Evolutionary conservation across 2,329 filamentous ascomycete species (phyloP).

Genomic region (Dryadomyces quercus-mongolicae): DNA sequence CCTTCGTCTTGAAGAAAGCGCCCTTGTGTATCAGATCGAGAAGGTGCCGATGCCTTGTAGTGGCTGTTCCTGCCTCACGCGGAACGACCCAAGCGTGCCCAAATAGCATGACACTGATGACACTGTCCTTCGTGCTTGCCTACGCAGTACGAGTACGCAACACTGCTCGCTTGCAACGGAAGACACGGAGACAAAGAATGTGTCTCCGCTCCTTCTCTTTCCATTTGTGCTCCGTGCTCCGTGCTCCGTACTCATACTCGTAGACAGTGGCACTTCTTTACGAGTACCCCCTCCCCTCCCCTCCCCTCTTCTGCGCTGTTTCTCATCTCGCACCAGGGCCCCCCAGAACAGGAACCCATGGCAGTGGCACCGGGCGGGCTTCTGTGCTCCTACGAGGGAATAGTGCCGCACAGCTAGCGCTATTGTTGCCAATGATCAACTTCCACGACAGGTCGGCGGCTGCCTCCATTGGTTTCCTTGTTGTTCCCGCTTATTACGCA

Average conservation of each 20-base stretch:
- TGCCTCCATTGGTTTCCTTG: not conserved
- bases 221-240: too few relatives aligned
- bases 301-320: not conserved
- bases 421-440: not conserved
- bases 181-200: too few relatives aligned
- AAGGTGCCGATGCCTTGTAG: not conserved
- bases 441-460: not conserved
- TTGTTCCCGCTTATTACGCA: not conserved
- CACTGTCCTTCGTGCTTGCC: too few relatives aligned
- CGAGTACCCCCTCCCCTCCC: not conserved
- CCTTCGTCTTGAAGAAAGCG: too few relatives aligned
- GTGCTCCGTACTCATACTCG: too few relatives aligned
- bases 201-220: too few relatives aligned
- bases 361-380: conserved; percentile 10
- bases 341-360: conserved; percentile 5
- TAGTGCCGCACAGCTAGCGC: not conserved
- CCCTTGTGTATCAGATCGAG: not conserved
- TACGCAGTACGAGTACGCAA: too few relatives aligned
- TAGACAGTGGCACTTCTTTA: too few relatives aligned
- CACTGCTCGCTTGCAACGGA: too few relatives aligned
- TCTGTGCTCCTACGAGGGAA: not conserved
- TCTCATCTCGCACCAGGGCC: not conserved
- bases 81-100: too few relatives aligned
- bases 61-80: not conserved
- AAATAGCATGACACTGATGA: too few relatives aligned